Evolutionary conservation across 768 basidiomycete genomes (phyloP).

Genomic region (Cystobasidium onofrii): DNA sequence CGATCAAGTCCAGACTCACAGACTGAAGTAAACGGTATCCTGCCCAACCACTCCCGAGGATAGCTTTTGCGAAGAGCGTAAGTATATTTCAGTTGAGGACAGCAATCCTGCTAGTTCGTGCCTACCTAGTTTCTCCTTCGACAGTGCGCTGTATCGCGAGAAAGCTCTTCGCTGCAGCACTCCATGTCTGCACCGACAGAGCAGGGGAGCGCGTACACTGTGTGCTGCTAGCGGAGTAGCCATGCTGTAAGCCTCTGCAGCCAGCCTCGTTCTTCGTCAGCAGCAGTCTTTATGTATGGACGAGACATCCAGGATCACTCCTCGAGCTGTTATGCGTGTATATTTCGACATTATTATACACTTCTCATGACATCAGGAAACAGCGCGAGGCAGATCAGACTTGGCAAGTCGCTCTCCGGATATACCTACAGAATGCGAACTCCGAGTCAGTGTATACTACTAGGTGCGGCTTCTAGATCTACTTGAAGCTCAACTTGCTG

Average conservation of each 20-base stretch:
- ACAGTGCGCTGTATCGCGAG: neutral
- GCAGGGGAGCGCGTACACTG: neutral
- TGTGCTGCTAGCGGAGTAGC: neutral
- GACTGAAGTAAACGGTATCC: neutral
- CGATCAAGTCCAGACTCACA: neutral
- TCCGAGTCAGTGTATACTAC: too few relatives aligned
- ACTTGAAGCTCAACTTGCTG: too few relatives aligned
- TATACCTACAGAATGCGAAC: too few relatives aligned
- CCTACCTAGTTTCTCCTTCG: neutral
- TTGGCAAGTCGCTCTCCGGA: too few relatives aligned
- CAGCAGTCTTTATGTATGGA: too few relatives aligned
- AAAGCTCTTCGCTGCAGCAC: neutral
- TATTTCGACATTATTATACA: neutral
- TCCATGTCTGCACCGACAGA: neutral
- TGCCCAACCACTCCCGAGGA: constrained; percentile 28
- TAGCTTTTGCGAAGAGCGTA: constrained; percentile 7
- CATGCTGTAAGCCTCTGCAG: neutral
- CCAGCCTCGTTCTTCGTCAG: neutral
- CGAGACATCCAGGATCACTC: neutral
- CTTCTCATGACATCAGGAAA: neutral
- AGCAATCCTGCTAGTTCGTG: neutral
- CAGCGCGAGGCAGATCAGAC: too few relatives aligned
- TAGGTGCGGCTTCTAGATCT: too few relatives aligned
- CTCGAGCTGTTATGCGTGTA: neutral
- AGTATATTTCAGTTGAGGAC: neutral